Conservation (phyloP, 768 basidiomycete genomes). For the Trametes gibbosa region DNA sequence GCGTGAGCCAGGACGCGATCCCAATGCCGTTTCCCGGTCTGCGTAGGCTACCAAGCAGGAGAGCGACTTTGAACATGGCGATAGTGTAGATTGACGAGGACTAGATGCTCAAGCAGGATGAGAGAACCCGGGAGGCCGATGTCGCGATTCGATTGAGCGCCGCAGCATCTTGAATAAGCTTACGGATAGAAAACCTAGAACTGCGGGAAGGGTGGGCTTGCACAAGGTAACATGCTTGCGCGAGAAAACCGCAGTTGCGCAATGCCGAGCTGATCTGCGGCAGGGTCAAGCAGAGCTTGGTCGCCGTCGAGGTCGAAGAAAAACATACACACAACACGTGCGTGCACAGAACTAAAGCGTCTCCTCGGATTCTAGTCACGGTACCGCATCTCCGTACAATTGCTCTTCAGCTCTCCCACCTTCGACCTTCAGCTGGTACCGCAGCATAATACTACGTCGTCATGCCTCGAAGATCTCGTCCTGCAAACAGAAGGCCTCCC, state of each 20-base stretch:
- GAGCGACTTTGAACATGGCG: constrained; percentile 22
- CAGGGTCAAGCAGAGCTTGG: neutral
- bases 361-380: constrained; percentile 8
- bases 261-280: neutral
- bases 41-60: constrained; percentile 27
- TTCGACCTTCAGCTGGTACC: neutral
- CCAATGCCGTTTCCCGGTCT: constrained; percentile 24
- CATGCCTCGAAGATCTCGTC: constrained; percentile 42
- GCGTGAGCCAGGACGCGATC: constrained; percentile 24
- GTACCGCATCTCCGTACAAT: constrained; percentile 2
- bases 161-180: neutral
- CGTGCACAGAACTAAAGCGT: too few species aligned
- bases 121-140: constrained; percentile 1
- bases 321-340: too few species aligned
- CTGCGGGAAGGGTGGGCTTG: too few species aligned
- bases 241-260: neutral
- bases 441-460: neutral
- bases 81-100: neutral
- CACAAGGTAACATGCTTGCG: too few species aligned
- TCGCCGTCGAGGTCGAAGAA: neutral
- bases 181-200: neutral
- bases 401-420: neutral
- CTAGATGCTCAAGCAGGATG: neutral
- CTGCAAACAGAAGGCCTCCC: constrained; percentile 29
- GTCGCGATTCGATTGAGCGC: constrained; percentile 1